Base-by-base conservation (phyloP, 2,329 filamentous ascomycete species). In the Cyphellophora europaea region DNA sequence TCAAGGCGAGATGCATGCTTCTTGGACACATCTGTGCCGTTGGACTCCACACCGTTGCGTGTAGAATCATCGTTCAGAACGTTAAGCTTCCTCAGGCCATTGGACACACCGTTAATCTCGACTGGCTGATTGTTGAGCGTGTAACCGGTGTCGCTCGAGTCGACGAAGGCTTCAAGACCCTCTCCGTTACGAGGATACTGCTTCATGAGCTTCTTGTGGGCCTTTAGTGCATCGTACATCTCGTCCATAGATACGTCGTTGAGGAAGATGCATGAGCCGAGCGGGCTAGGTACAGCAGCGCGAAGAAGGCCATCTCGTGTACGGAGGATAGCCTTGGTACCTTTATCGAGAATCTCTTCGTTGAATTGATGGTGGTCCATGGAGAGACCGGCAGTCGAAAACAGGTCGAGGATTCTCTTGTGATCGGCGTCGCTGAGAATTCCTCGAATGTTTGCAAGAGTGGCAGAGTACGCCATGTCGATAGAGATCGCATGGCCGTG, bases 401-500 rank as follows among this genome's bases (percentile, higher is more conserved):
- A 83, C 4, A 84, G 65, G 35, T 67, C 70, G n/a, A 83, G 59
- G 1, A 83, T 57, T 12, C 77, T 68, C 16, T 58, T 63, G 52
- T 82, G 76, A 44, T 83, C 77, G 1, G 62, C 63, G 29, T 74
- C 61, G 14, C 64, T 67, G 6, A 84, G 64, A 0, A 81, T 61
- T 3, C 75, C 74, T n/a, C 75, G 71, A 40, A 65, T 56, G 51
- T 77, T 71, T 12, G 79, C 76, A 3, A 84, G 65, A 0, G 79
- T 83, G 0, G 79, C 78, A 0, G 77, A 80, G 58, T 79, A 84
- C 0, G 79, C 79, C 79, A 84, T 84, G 53, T 83, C 79, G 42
- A 83, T 80, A 2, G 75, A 79, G 47, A 84, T 83, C 45, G 79
- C 79, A 51, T 84, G 79, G 3, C 79, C 79, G 52, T 84, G 80